Evolutionary conservation across 2,329 filamentous ascomycete genomes (phyloP).

Genomic region (Cladosporium velox): DNA sequence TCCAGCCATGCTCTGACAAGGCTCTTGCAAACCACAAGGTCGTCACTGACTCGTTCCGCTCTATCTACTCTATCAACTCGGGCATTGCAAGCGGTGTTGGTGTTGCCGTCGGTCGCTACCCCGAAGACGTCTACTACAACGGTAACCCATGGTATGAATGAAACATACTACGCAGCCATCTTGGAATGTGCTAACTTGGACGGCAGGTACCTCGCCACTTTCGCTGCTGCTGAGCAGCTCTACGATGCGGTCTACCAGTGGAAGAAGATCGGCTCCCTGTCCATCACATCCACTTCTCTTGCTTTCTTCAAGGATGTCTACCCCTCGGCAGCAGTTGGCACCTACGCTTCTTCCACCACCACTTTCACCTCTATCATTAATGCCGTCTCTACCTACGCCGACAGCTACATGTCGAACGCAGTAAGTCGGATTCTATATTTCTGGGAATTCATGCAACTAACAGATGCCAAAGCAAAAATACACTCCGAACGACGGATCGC

Average conservation of each 20-base stretch:
- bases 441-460: slow-evolving; percentile 1
- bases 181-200: not conserved
- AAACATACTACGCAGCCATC: not conserved
- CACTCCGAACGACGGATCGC: slow-evolving; percentile 60
- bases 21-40: slow-evolving; percentile 73
- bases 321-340: slow-evolving; percentile 60
- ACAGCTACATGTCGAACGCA: slow-evolving; percentile 52
- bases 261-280: slow-evolving; percentile 63
- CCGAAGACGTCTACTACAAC: slow-evolving; percentile 68
- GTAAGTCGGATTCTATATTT: slow-evolving; percentile 2
- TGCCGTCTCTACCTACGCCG: slow-evolving; percentile 65
- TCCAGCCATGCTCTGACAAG: slow-evolving; percentile 70
- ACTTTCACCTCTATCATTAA: slow-evolving; percentile 51
- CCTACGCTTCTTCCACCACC: slow-evolving; percentile 55
- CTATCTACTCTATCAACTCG: slow-evolving; percentile 68
- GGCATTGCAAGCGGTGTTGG: slow-evolving; percentile 62
- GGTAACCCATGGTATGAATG: slow-evolving; percentile 70
- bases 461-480: slow-evolving; percentile 39
- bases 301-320: slow-evolving; percentile 71
- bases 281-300: slow-evolving; percentile 65
- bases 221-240: slow-evolving; percentile 77
- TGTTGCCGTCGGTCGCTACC: slow-evolving; percentile 47
- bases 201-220: slow-evolving; percentile 62
- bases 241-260: slow-evolving; percentile 76
- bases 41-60: slow-evolving; percentile 73